Conservation (phyloP, 768 basidiomycete species). For the Ramaria rubella region DNA sequence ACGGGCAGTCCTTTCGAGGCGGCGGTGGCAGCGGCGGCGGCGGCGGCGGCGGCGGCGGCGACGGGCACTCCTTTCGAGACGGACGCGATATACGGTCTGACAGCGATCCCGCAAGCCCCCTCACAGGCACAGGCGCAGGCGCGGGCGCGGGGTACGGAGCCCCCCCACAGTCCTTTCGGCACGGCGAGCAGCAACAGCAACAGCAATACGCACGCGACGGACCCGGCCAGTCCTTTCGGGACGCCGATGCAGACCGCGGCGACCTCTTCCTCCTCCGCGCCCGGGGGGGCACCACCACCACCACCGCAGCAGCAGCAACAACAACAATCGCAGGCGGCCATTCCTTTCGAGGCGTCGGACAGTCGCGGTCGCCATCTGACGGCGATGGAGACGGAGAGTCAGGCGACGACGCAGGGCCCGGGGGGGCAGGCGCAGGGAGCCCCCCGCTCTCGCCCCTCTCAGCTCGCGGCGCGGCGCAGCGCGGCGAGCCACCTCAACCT, state of each 20-base stretch:
- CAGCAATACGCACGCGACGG: conserved; percentile 23
- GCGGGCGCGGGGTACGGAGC: conserved; percentile 18
- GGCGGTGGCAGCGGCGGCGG: neutral
- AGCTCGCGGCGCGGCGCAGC: conserved; percentile 5
- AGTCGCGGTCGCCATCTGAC: conserved; percentile 19
- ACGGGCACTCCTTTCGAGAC: neutral
- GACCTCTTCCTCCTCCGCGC: conserved; percentile 18
- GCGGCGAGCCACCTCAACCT: conserved; percentile 3
- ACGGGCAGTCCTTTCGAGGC: neutral
- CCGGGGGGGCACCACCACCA: conserved; percentile 26
- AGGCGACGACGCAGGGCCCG: conserved; percentile 4
- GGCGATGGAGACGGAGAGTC: conserved; percentile 19
- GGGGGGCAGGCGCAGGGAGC: neutral
- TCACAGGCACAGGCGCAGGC: neutral
- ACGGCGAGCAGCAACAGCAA: conserved; percentile 5
- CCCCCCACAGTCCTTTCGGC: conserved; percentile 5
- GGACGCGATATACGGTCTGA: neutral
- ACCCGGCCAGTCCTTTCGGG: conserved; percentile 65
- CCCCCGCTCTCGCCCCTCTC: conserved; percentile 45
- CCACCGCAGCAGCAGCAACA: neutral
- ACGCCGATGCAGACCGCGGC: conserved; percentile 28
- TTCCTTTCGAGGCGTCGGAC: conserved; percentile 60
- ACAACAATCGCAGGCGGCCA: conserved; percentile 39
- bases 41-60: neutral
- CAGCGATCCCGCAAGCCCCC: neutral